phyloP scores from a whole-genome alignment of 2,329 filamentous ascomycete species.

The Penicillium sp. region DNA sequence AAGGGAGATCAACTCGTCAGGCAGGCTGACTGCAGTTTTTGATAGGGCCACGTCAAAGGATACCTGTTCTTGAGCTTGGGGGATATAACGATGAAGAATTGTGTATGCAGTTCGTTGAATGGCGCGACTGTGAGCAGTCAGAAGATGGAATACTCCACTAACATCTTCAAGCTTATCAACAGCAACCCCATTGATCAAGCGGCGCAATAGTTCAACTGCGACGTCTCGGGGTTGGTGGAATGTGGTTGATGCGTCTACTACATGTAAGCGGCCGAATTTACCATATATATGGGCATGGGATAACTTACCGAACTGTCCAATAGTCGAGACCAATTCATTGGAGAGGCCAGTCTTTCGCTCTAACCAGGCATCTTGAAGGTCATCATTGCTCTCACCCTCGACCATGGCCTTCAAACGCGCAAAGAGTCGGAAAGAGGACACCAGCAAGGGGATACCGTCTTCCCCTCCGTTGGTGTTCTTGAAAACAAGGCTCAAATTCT shows the following conservation, averaged over 20 bases:
- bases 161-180: conserved; percentile 63
- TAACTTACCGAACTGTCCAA: conserved; percentile 41
- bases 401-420: conserved; percentile 60
- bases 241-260: conserved; percentile 49
- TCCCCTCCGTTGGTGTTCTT: conserved; percentile 49
- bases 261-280: conserved; percentile 1
- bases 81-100: conserved; percentile 77
- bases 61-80: conserved; percentile 73
- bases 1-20: conserved; percentile 81
- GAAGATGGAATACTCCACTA: conserved; percentile 69
- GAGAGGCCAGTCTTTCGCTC: conserved; percentile 62
- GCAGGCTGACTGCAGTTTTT: conserved; percentile 63
- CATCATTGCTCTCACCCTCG: conserved; percentile 73
- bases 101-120: conserved; percentile 80
- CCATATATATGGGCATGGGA: background rate
- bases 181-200: conserved; percentile 66
- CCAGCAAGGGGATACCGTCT: conserved; percentile 61
- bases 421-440: conserved; percentile 73
- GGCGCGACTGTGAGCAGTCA: conserved; percentile 72
- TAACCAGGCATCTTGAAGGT: conserved; percentile 73
- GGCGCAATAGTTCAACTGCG: conserved; percentile 71
- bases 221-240: conserved; percentile 69
- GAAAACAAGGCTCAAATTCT: conserved; percentile 62
- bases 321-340: conserved; percentile 49
- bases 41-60: conserved; percentile 70